Evolutionary conservation across 768 basidiomycete species (phyloP), one percentile per base, ranked within the genome.

Genomic region (Xerocomus spinulosus): DNA sequence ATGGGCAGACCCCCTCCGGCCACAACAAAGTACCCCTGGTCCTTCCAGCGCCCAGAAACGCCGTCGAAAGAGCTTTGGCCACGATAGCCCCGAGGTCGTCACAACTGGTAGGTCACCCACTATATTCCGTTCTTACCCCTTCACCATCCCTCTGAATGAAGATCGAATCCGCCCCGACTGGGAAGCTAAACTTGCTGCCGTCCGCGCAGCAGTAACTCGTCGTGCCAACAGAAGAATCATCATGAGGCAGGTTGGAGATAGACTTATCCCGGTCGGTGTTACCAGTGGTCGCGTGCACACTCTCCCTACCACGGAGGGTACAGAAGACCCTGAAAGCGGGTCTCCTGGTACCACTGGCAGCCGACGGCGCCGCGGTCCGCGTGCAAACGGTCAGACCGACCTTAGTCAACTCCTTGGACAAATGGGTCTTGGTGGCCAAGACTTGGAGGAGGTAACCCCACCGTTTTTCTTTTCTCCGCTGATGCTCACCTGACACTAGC

Each of bases 131-230:
- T 23, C 40, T 53, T 47, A 37, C 47, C 32, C 40, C 26, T 50
- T 53, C 44, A 48, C 57, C 39, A 6, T 26, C 2, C 37, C 7
- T 50, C 25, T 28, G 15, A 29, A 47, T 49, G 17, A 44, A 95
- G 96, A 99, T 72, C 86, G 92, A 69, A 93, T 98, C 50, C 87
- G 93, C 44, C 95, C 96, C 2, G 95, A 98, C 66, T 98, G 96
- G 96, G 94, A 98, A 72, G 80, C 85, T 35, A 97, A 98, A 68
- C 70, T 98, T 32, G 92, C 91, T 39, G 85, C 92, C 30, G 92
- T 98, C 36, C 86, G 89, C 49, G 95, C 96, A 26, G 86, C 91
- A n/a, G 94, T 92, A 29, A 83, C 91, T n/a, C 81, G 96, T 50
- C 85, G 94, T 23, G 96, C 96, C 9, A 94, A 95, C 63, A 77